Base-by-base conservation (phyloP, 768 basidiomycete genomes). In the Postia placenta region DNA sequence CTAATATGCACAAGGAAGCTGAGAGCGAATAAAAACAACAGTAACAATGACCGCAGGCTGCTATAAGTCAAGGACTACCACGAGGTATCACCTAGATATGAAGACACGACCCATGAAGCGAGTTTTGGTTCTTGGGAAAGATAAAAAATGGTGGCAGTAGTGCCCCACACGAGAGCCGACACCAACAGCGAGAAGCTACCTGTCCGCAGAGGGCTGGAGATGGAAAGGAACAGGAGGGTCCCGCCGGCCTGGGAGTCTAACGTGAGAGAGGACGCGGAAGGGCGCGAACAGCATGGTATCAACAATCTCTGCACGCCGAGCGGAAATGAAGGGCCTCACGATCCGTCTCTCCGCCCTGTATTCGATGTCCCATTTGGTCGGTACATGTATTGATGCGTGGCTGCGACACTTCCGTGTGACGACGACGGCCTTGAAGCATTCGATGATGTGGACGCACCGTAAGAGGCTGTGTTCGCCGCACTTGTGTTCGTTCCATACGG, bases 301-400 rank as follows among this genome's bases (percentile, higher is more conserved):
- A 42, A 42, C 19, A 14, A 23, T 25, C 9, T 23, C 17, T 42
- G 42, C 42, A 23, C 42, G 11, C 11, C 42, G 11, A 5, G 19
- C 19, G 9, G 9, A 42, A 42, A 42, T 11, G 24, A 27, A 27
- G 11, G n/a, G 15, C 20, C 46, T 37, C 39, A 39, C 46, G 37
- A 24, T 20, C 35, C 45, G 36, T 45, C 50, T 14, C 22, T 19
- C 17, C 15, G 11, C 48, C 52, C 54, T 28, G 53, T 42, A 33
- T 48, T 36, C 15, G 54, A 48, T 23, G 51, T 15, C 1, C 56
- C 57, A 26, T 55, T 55, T 9, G 57, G 50, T 7, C 45, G 54
- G n/a, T 52, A 63, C 59, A 63, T 63, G 49, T 60, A 63, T 35
- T 51, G 58, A 41, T 63, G 61, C 36, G 47, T 43, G 20, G 57